These are phyloP conservation scores for Asterochloris erici DNA, from an alignment of 139 green algal genomes.

Conservation along the genomic window DNA sequence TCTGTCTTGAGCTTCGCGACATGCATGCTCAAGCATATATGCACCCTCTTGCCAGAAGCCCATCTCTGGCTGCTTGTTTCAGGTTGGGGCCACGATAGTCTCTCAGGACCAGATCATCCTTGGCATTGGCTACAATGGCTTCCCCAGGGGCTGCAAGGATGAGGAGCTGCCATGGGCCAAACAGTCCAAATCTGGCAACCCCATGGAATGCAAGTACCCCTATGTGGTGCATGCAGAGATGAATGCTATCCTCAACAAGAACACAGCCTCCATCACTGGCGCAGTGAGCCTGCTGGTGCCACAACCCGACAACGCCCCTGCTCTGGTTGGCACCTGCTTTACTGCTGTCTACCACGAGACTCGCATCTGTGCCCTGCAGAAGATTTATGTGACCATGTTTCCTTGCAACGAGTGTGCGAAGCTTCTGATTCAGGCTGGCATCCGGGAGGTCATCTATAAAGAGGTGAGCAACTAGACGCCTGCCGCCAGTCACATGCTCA, in stretches of 20 bases:
- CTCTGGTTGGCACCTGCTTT: not conserved
- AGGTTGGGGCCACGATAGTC: constrained; percentile 89
- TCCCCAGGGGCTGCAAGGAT: constrained; percentile 92
- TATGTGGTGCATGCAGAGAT: constrained; percentile 96
- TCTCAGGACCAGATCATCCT: constrained; percentile 88
- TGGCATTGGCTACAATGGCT: constrained; percentile 99
- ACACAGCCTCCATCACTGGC: constrained; percentile 58
- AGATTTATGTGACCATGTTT: constrained; percentile 98
- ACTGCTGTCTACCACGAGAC: not conserved
- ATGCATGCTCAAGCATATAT: not conserved
- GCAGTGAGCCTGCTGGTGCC: constrained; percentile 33
- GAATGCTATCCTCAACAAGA: constrained; percentile 98
- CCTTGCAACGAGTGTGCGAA: constrained; percentile 99
- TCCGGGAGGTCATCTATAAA: constrained; percentile 87
- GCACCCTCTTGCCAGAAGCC: not conserved
- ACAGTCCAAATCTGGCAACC: constrained; percentile 35
- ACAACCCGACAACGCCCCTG: too few species aligned
- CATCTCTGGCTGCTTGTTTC: not conserved
- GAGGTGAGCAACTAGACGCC: constrained; percentile 49
- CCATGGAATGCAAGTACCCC: constrained; percentile 74
- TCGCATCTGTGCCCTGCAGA: constrained; percentile 37
- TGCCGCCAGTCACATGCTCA: not conserved
- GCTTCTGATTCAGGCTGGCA: constrained; percentile 95
- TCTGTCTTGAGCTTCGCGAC: not conserved
- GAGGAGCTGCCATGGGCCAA: constrained; percentile 88